A percentile compares a stretch with the other conserved stretches of the same genome.
phyloP scores from a whole-genome alignment of 2,329 filamentous ascomycete genomes.

The Coniochaeta hoffmannii region DNA sequence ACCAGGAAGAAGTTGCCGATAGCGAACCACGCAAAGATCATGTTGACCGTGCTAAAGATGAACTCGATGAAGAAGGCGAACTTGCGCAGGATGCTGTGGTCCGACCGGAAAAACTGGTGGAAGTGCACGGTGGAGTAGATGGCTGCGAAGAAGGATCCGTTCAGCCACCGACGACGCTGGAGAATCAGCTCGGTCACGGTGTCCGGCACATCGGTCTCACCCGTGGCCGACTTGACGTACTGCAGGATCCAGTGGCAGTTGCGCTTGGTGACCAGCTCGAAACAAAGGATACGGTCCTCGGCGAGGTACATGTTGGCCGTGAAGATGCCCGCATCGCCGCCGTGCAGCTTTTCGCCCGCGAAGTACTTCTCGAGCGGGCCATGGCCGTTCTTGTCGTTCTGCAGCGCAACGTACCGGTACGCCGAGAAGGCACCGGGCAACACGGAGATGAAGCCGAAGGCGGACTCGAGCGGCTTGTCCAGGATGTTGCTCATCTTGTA shows the following conservation, averaged over 20 bases:
- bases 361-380: slow-evolving; percentile 97
- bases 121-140: slow-evolving; percentile 94
- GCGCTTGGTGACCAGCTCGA: slow-evolving; percentile 94
- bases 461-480: slow-evolving; percentile 93
- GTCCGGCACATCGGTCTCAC: slow-evolving; percentile 95
- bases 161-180: slow-evolving; percentile 93
- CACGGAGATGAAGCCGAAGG: slow-evolving; percentile 96
- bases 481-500: slow-evolving; percentile 99
- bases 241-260: slow-evolving; percentile 97
- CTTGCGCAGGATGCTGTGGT: slow-evolving; percentile 82
- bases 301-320: slow-evolving; percentile 95
- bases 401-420: slow-evolving; percentile 87
- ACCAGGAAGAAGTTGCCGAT: slow-evolving; percentile 99
- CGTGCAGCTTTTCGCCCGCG: slow-evolving; percentile 91
- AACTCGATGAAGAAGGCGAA: slow-evolving; percentile 89
- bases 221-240: slow-evolving; percentile 95
- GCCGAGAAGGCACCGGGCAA: slow-evolving; percentile 97
- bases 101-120: slow-evolving; percentile 90
- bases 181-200: slow-evolving; percentile 91
- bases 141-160: slow-evolving; percentile 96
- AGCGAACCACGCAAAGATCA: slow-evolving; percentile 98
- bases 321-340: slow-evolving; percentile 88
- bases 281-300: slow-evolving; percentile 84
- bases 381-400: slow-evolving; percentile 92
- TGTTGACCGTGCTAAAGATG: slow-evolving; percentile 87